Conservation (phyloP, 2,329 filamentous ascomycete genomes). For the Daldinia sp. region DNA sequence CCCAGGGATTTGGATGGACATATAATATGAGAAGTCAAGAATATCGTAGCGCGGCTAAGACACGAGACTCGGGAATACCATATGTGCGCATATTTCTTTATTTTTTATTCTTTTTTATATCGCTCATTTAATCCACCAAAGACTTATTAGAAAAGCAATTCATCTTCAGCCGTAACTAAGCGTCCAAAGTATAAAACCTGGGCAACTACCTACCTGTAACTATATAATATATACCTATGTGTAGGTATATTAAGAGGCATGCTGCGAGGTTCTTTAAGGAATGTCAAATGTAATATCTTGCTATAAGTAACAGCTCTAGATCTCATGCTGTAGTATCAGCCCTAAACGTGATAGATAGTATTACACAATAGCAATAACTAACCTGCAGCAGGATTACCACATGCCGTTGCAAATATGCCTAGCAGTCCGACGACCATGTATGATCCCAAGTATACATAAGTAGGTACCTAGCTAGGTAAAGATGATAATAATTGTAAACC, state of each 20-base stretch:
- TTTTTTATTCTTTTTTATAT: background rate
- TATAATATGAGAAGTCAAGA: slow-evolving; percentile 12
- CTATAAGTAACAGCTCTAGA: slow-evolving; percentile 5
- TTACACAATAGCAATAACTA: background rate
- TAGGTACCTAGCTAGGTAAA: too few relatives aligned
- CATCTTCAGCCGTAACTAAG: background rate
- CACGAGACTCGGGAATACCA: slow-evolving; percentile 17
- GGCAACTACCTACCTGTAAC: background rate
- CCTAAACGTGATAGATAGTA: slow-evolving; percentile 5
- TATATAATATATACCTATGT: too few relatives aligned
- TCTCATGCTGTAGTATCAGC: slow-evolving; percentile 21
- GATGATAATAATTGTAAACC: slow-evolving; percentile 5
- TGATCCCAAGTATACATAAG: slow-evolving; percentile 1
- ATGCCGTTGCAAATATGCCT: background rate
- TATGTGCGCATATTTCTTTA: slow-evolving; percentile 1
- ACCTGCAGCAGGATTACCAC: slow-evolving; percentile 3
- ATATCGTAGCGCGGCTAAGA: background rate
- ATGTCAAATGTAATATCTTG: background rate
- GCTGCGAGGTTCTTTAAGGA: background rate
- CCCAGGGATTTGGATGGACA: slow-evolving; percentile 20
- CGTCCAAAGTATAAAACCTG: too few relatives aligned
- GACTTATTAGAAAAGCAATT: background rate
- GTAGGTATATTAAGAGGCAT: too few relatives aligned
- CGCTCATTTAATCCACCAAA: background rate
- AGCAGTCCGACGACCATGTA: slow-evolving; percentile 11